phyloP scores from a whole-genome alignment of 345 rosid genomes.

The Eucalyptus leucophloia region DNA sequence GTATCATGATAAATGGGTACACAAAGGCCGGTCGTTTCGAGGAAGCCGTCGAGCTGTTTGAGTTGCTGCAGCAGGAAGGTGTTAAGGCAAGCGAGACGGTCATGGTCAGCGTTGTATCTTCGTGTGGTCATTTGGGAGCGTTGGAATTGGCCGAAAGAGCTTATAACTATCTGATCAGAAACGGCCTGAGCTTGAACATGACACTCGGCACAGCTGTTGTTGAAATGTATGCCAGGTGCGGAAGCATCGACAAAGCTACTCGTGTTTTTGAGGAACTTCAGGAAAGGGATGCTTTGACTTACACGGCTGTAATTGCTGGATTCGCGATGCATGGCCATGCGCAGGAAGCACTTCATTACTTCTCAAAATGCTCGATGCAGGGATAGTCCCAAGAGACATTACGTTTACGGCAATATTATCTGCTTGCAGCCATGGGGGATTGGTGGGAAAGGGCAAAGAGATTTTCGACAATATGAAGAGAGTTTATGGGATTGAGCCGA shows the following conservation, averaged over 20 bases:
- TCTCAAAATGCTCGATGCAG: slow-evolving; percentile 33
- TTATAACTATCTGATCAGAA: slow-evolving; percentile 35
- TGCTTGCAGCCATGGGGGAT: slow-evolving; percentile 71
- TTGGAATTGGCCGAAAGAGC: slow-evolving; percentile 42
- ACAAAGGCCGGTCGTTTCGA: slow-evolving; percentile 23
- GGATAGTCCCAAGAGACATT: slow-evolving; percentile 42
- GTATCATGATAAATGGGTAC: slow-evolving; percentile 64
- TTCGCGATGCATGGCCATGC: slow-evolving; percentile 55
- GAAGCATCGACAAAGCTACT: slow-evolving; percentile 40
- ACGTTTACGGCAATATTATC: slow-evolving; percentile 55
- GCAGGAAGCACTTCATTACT: slow-evolving; percentile 32
- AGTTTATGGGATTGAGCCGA: slow-evolving; percentile 31
- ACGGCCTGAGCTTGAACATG: slow-evolving; percentile 26
- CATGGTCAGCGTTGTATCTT: slow-evolving; percentile 60
- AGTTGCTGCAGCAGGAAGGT: slow-evolving; percentile 29
- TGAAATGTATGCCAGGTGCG: slow-evolving; percentile 73
- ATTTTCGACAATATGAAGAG: slow-evolving; percentile 44
- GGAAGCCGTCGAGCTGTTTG: slow-evolving; percentile 41
- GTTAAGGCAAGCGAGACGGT: slow-evolving; percentile 47
- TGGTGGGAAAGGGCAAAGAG: slow-evolving; percentile 46
- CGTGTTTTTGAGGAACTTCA: slow-evolving; percentile 29
- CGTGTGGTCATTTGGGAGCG: slow-evolving; percentile 68
- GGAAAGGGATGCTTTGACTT: slow-evolving; percentile 45
- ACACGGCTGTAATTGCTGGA: slow-evolving; percentile 64
- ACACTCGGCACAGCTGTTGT: slow-evolving; percentile 62